Evolutionary conservation across 2,329 filamentous ascomycete species (phyloP).

Genomic region (Zarea fungicola): DNA sequence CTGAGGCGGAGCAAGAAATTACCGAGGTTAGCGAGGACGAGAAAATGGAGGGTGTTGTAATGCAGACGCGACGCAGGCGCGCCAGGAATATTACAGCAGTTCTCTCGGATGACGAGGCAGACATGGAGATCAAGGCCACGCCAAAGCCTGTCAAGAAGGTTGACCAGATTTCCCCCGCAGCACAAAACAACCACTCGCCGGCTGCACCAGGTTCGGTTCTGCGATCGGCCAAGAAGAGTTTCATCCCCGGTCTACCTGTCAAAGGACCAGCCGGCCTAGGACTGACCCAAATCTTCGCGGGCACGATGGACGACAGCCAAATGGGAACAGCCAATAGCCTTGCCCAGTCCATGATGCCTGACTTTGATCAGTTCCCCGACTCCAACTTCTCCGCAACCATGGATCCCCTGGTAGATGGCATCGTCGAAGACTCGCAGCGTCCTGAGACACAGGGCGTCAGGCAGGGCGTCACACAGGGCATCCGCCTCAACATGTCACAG

Average conservation of each 20-base stretch:
- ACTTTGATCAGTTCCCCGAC: conserved; percentile 51
- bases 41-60: conserved; percentile 34
- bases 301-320: conserved; percentile 72
- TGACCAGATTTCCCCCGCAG: conserved; percentile 37
- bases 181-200: conserved; percentile 42
- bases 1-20: conserved; percentile 20
- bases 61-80: conserved; percentile 38
- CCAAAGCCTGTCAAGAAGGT: conserved; percentile 39
- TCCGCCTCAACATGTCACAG: conserved; percentile 55
- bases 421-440: conserved; percentile 41
- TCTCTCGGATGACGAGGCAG: conserved; percentile 64
- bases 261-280: conserved; percentile 60
- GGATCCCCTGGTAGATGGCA: conserved; percentile 48
- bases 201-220: conserved; percentile 58
- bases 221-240: conserved; percentile 63
- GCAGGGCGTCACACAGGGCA: conserved; percentile 37
- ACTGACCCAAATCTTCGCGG: conserved; percentile 84
- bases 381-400: conserved; percentile 57
- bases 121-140: conserved; percentile 40
- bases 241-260: conserved; percentile 64
- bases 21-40: conserved; percentile 21
- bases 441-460: conserved; percentile 31
- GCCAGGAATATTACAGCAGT: conserved; percentile 46
- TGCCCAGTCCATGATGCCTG: conserved; percentile 49
- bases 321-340: conserved; percentile 24